Conservation (phyloP, 345 rosid genomes). For the Bruguiera parviflora region DNA sequence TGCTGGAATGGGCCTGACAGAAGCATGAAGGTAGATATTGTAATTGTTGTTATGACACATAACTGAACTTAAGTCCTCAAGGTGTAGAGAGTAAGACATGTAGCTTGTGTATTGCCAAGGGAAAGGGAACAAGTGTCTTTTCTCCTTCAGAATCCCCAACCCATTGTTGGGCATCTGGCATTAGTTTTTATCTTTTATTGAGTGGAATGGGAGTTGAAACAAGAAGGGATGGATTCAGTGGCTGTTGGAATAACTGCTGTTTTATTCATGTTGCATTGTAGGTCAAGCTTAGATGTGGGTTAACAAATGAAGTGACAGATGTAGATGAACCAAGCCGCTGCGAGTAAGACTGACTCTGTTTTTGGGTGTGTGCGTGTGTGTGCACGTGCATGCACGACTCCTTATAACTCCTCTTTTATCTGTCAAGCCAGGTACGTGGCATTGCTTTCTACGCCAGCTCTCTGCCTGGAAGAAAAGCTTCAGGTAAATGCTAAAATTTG, state of each 20-base stretch:
- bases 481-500: conserved; percentile 42
- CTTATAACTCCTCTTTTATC: conserved; percentile 6
- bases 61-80: no score
- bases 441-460: conserved; percentile 63
- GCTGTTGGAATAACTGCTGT: conserved; percentile 10
- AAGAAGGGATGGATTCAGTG: background rate
- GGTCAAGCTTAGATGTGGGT: conserved; percentile 89
- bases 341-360: conserved; percentile 54
- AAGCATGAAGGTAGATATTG: conserved; percentile 62
- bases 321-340: conserved; percentile 98
- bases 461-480: conserved; percentile 70
- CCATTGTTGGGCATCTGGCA: background rate
- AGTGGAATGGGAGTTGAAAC: background rate
- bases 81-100: no score
- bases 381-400: background rate
- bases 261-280: conserved; percentile 15
- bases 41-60: background rate
- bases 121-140: no score
- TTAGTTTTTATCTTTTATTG: background rate
- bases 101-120: no score
- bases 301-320: conserved; percentile 70
- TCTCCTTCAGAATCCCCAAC: background rate
- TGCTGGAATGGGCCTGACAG: conserved; percentile 99
- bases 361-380: background rate
- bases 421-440: conserved; percentile 61